Base-by-base conservation (phyloP, 371 early-diverging fungal species). In the Mortierella sp. region DNA sequence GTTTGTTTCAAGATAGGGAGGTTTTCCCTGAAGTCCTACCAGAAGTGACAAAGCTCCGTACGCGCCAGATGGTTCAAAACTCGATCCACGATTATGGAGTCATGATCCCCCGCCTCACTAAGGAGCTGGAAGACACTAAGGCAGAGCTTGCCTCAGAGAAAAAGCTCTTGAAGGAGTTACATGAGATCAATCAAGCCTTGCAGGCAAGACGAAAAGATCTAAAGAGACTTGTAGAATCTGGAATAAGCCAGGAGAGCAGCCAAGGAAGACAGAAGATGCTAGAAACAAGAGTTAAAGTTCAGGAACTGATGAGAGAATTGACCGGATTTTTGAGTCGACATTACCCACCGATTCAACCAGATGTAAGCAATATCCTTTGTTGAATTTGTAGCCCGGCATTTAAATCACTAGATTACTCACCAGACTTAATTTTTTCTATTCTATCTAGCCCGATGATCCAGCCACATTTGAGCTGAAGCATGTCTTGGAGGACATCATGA, bases 401-500 rank as follows among this genome's bases (percentile, higher is more conserved):
- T 28, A 37, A 28, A 29, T 10, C 31, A 34, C 3, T 23, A 34
- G 9, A 26, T 61, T 12, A 32, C 7, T 53, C 17, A 47, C 47
- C n/a, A 47, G 10, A 10, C 2, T 40, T 10, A 40, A 40, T 45
- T 58, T 55, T 12, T 26, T 54, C 9, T 42, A 32, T 35, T 15
- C 2, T 31, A 23, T 40, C 13, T 60, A 76, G 72, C 47, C 51
- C 13, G 54, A 69, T 35, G 29, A 37, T 12, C 37, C 43, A n/a
- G 29, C 66, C 1, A 26, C 54, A 15, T 59, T 72, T 42, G 66
- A 65, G 57, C 35, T 61, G 35, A 72, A 68, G 57, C 60, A 53
- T 37, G n/a, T 55, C 28, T 28, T 78, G 43, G 72, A 76, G 72
- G 88, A 90, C 59, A 57, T 90, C 32, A 88, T 90, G 88, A 90